Conservation (phyloP, 1,284 basidiomycete genomes). For the Bondarzewia mesenterica region DNA sequence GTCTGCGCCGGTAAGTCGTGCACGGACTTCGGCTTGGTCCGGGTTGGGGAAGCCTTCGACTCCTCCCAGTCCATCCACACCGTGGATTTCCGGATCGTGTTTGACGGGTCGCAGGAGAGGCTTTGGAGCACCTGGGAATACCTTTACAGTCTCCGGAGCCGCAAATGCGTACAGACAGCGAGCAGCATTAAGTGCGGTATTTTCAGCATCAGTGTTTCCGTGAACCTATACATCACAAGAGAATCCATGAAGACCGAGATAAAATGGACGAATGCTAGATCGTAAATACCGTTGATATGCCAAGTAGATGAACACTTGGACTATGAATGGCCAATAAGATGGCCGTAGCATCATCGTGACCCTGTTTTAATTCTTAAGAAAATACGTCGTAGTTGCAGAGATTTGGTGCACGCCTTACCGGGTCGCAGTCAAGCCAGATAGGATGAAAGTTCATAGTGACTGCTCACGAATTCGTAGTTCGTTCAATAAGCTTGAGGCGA, state of each 20-base stretch:
- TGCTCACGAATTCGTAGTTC: neutral
- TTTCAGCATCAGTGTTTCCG: constrained; percentile 60
- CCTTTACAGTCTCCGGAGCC: constrained; percentile 44
- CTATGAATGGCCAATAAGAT: constrained; percentile 67
- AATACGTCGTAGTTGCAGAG: neutral
- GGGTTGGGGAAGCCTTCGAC: constrained; percentile 60
- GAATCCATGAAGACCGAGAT: neutral
- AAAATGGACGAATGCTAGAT: neutral
- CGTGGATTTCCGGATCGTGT: constrained; percentile 66
- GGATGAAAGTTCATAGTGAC: constrained; percentile 5
- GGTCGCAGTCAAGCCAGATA: constrained; percentile 52
- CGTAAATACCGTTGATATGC: constrained; percentile 65
- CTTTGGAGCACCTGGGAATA: constrained; percentile 59
- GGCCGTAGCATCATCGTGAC: constrained; percentile 81
- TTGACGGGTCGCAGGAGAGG: constrained; percentile 43
- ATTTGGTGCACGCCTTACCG: constrained; percentile 27
- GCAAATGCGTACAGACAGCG: constrained; percentile 65
- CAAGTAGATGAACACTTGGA: constrained; percentile 56
- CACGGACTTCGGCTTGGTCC: constrained; percentile 38
- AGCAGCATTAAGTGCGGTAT: constrained; percentile 66
- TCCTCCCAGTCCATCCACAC: constrained; percentile 70
- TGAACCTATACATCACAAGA: constrained; percentile 46
- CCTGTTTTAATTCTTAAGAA: constrained; percentile 32
- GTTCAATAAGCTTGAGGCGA: too few relatives aligned
- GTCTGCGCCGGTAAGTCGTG: constrained; percentile 35